Evolutionary conservation across 805 yeast genomes (phyloP), one percentile per base, ranked within the genome.

Genomic region (Pichia nakasei): DNA sequence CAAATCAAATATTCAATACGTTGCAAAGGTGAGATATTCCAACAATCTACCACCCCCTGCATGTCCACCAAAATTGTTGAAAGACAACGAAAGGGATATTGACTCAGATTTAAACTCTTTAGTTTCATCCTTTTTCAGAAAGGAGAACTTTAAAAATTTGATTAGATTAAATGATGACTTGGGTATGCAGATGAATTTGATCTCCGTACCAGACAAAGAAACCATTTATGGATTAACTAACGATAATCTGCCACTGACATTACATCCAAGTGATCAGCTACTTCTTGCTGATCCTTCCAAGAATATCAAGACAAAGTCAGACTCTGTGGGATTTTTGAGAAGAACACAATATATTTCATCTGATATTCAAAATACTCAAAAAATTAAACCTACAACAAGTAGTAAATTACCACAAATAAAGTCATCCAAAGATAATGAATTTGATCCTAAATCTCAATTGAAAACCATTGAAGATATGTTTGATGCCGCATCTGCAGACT

Each of bases 31-130:
- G 43, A 75, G 95, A 57, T 91, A 88, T 62, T 77, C 77, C 47
- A 93, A 93, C 60, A 84, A 78, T 55, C 70, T 93, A 21, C 98
- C 98, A 6, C 89, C 96, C 2, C 97, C 97, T 9, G 83, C 91
- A 21, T 72, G 93, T 48, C 87, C 95, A 38, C 97, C 98, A 26
- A 86, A 84, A 60, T 72, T 89, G 45, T 63, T 93, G 42, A 75
- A 79, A 40, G 49, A 58, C 11, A 45, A 47, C 9, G 32, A 55
- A 46, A 59, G 59, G 12, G 67, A 63, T 53, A 70, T 55, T 39
- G 34, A 32, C 8, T 5, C 9, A 8, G 70, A 72, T 29, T 68
- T 81, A 1, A 63, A 84, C 3, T 65, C 70, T 43, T 69, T 86
- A 43, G 65, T 91, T 51, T 72, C 88, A 2, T 76, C 91, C 3